phyloP scores from a whole-genome alignment of 495 filamentous ascomycete species.

The Penicillium pancosmium region DNA sequence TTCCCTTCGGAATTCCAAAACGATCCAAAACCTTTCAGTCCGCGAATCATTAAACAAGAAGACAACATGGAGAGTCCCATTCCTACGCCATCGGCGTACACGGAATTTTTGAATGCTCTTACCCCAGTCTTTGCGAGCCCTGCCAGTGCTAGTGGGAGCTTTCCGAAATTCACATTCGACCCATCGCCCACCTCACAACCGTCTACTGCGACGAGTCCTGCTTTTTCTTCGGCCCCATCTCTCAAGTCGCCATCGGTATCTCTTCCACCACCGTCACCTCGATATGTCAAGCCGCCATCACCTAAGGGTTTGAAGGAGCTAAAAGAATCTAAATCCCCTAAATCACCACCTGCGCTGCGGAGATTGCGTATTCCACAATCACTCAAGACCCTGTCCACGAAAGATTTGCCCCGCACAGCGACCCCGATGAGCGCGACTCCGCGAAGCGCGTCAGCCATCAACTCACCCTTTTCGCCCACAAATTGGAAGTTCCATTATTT shows the following conservation, averaged over 20 bases:
- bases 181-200: slow-evolving; percentile 45
- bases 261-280: slow-evolving; percentile 31
- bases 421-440: no score
- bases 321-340: no score
- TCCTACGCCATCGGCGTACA: slow-evolving; percentile 72
- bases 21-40: slow-evolving; percentile 33
- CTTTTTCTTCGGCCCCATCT: slow-evolving; percentile 28
- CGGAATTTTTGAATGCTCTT: slow-evolving; percentile 84
- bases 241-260: slow-evolving; percentile 34
- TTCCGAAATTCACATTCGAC: slow-evolving; percentile 36
- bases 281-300: no score
- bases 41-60: slow-evolving; percentile 24
- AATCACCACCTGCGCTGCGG: no score
- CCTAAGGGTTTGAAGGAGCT: no score
- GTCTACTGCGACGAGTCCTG: slow-evolving; percentile 39
- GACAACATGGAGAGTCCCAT: background rate
- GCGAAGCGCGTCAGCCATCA: background rate
- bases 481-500: background rate
- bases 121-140: slow-evolving; percentile 62
- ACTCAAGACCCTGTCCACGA: no score
- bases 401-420: no score
- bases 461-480: background rate
- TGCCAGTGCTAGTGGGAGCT: slow-evolving; percentile 33
- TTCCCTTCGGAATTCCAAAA: slow-evolving; percentile 75
- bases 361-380: no score